Percentiles rank a stretch among this genome's conserved stretches.
Evolutionary conservation across 208 protist genomes (phyloP).

Genomic region (Acanthamoeba castellanii): DNA sequence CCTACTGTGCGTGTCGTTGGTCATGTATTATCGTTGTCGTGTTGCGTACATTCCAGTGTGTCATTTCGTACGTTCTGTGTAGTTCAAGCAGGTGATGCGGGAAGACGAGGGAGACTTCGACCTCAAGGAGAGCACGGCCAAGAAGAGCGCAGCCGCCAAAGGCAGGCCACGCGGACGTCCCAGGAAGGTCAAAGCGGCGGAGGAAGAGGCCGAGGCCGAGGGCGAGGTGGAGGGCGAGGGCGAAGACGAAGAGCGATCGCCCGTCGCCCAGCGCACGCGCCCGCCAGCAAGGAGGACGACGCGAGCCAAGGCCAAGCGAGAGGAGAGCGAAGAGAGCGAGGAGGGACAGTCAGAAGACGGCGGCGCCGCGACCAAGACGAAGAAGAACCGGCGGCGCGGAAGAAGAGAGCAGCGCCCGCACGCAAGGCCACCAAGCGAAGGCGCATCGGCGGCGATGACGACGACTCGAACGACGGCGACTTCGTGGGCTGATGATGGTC

Average conservation of each 20-base stretch:
- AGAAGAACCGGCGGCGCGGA: not conserved
- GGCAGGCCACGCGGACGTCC: not conserved
- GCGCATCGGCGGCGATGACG: not conserved
- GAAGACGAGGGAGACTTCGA: slow-evolving; percentile 68
- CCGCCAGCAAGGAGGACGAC: not conserved
- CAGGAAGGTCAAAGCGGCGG: not conserved
- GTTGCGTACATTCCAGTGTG: too few species aligned
- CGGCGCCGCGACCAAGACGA: not conserved
- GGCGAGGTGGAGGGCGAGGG: slow-evolving; percentile 7
- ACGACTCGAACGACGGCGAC: slow-evolving; percentile 13
- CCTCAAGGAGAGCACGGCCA: slow-evolving; percentile 14
- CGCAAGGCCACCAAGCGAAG: not conserved
- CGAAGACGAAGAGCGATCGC: not conserved
- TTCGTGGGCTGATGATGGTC: not conserved
- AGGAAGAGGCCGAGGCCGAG: slow-evolving; percentile 37
- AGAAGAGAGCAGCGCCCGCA: not conserved
- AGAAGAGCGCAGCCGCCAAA: not conserved
- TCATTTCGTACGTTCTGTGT: not conserved
- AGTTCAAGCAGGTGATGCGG: slow-evolving; percentile 67
- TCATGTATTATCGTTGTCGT: too few species aligned
- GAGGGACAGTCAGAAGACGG: not conserved
- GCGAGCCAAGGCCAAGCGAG: not conserved
- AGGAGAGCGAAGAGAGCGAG: slow-evolving; percentile 20
- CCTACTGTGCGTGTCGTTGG: not conserved
- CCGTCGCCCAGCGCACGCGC: not conserved